These are phyloP conservation scores for Hemerocallis citrina DNA, from an alignment of 106 monocot species.

Conservation along the genomic window DNA sequence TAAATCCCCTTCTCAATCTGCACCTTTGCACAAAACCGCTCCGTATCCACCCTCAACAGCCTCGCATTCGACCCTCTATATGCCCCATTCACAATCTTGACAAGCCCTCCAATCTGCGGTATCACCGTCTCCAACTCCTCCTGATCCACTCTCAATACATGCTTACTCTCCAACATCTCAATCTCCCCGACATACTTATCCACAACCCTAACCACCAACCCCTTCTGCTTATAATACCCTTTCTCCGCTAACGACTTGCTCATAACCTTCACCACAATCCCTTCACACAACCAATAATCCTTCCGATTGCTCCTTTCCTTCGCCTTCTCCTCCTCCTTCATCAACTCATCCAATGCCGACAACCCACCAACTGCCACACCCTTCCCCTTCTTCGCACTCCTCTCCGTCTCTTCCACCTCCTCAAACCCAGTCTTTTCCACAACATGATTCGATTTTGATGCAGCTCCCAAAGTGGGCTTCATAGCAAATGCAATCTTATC, in stretches of 20 bases:
- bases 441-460: constrained; percentile 7
- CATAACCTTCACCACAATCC: constrained; percentile 92
- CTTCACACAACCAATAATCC: constrained; percentile 90
- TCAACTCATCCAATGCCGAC: constrained; percentile 63
- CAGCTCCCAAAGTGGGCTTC: constrained; percentile 15
- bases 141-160: constrained; percentile 77
- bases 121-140: constrained; percentile 92
- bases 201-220: constrained; percentile 57
- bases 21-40: constrained; percentile 72
- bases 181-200: constrained; percentile 90
- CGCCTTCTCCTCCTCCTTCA: constrained; percentile 91
- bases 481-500: constrained; percentile 38
- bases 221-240: constrained; percentile 94
- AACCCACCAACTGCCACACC: not conserved
- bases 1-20: constrained; percentile 94
- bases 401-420: constrained; percentile 18
- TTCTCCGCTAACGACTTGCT: constrained; percentile 74
- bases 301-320: constrained; percentile 88
- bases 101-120: constrained; percentile 85
- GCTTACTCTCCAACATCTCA: constrained; percentile 85
- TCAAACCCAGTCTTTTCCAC: constrained; percentile 32
- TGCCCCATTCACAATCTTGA: constrained; percentile 91
- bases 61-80: constrained; percentile 77
- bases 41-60: constrained; percentile 56
- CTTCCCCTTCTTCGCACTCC: constrained; percentile 28